Percentiles rank a stretch among this genome's conserved stretches.
Conservation (phyloP, 2,329 filamentous ascomycete species). For the Periconia sp. region DNA sequence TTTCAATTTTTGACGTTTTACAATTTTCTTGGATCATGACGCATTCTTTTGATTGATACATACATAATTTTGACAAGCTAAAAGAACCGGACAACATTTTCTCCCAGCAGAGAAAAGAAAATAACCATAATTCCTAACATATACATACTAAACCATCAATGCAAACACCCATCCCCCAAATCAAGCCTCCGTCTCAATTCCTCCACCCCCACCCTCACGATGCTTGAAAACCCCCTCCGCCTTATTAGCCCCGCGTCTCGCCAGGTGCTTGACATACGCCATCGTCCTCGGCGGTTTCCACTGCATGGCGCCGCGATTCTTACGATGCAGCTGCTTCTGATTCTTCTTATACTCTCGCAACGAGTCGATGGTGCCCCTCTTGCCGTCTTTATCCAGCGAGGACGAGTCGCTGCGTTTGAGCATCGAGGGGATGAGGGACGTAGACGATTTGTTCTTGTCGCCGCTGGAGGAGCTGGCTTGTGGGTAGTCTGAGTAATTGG, state of each 20-base stretch:
- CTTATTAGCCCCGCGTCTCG: constrained; percentile 53
- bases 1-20: too few relatives aligned
- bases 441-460: not conserved
- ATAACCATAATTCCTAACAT: too few relatives aligned
- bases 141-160: too few relatives aligned
- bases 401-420: constrained; percentile 25
- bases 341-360: constrained; percentile 55
- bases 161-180: not conserved
- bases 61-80: too few relatives aligned
- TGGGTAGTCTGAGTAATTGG: too few relatives aligned
- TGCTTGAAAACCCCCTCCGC: constrained; percentile 57
- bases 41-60: too few relatives aligned
- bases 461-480: not conserved
- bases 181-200: constrained; percentile 70
- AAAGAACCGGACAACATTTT: too few relatives aligned
- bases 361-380: constrained; percentile 53
- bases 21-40: too few relatives aligned
- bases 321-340: constrained; percentile 40
- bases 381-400: constrained; percentile 35
- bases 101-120: too few relatives aligned
- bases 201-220: constrained; percentile 53
- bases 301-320: constrained; percentile 73
- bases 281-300: constrained; percentile 62
- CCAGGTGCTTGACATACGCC: constrained; percentile 63
- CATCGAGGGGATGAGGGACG: constrained; percentile 25